phyloP scores from a whole-genome alignment of 371 early-diverging fungal species.

The Circinella minor region DNA sequence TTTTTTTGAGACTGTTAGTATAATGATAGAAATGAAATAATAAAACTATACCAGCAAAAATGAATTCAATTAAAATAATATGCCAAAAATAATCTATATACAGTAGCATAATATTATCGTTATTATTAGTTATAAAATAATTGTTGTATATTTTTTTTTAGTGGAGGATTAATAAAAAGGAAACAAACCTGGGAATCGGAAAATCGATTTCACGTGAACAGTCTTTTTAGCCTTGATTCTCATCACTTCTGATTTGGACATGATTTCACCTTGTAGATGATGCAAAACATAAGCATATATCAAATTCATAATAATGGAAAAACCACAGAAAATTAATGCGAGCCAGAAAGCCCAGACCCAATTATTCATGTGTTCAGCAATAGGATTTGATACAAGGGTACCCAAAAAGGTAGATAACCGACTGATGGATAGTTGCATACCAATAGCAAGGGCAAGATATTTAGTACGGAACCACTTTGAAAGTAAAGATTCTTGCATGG shows the following conservation, averaged over 20 bases:
- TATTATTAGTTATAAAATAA: too few species aligned
- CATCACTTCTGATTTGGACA: slow-evolving; percentile 29
- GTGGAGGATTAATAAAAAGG: too few species aligned
- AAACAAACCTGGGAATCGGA: slow-evolving; percentile 43
- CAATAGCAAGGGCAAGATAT: slow-evolving; percentile 40
- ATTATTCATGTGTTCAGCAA: slow-evolving; percentile 44
- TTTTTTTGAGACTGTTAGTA: too few species aligned
- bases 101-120: too few species aligned
- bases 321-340: slow-evolving; percentile 48
- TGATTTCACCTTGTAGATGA: slow-evolving; percentile 36
- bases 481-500: slow-evolving; percentile 62
- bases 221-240: slow-evolving; percentile 38
- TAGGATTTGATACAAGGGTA: slow-evolving; percentile 48
- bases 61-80: slow-evolving; percentile 48
- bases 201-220: slow-evolving; percentile 42
- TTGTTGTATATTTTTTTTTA: too few species aligned
- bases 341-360: slow-evolving; percentile 63
- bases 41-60: slow-evolving; percentile 30
- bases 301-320: slow-evolving; percentile 51
- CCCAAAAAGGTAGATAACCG: slow-evolving; percentile 57
- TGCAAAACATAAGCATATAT: slow-evolving; percentile 49
- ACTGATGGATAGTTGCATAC: slow-evolving; percentile 59
- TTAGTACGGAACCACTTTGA: slow-evolving; percentile 62
- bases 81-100: slow-evolving; percentile 44
- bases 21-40: too few species aligned